phyloP scores from a whole-genome alignment of 768 basidiomycete genomes.

The Russula abietina region DNA sequence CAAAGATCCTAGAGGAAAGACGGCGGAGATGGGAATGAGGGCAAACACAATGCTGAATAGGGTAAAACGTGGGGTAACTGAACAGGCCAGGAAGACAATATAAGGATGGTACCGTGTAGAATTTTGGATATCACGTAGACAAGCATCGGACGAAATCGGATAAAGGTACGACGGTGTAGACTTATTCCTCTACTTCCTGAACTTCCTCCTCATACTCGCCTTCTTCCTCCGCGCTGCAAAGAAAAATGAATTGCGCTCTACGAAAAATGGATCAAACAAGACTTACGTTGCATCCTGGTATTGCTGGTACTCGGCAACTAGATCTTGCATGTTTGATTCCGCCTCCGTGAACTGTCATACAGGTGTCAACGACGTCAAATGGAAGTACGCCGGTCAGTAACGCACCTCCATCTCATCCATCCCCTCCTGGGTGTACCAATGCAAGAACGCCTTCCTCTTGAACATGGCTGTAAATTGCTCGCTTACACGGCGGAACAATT shows the following conservation, averaged over 20 bases:
- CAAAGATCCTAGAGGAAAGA: slow-evolving; percentile 14
- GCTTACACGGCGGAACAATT: slow-evolving; percentile 97
- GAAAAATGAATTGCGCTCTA: slow-evolving; percentile 14
- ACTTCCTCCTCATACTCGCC: slow-evolving; percentile 84
- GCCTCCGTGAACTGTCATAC: slow-evolving; percentile 81
- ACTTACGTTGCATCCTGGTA: slow-evolving; percentile 90
- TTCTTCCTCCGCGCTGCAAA: slow-evolving; percentile 71
- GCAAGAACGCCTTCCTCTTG: slow-evolving; percentile 96
- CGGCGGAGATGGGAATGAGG: slow-evolving; percentile 13
- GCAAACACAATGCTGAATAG: slow-evolving; percentile 23
- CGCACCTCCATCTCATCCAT: slow-evolving; percentile 95
- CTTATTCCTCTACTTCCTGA: slow-evolving; percentile 45
- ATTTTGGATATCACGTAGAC: slow-evolving; percentile 26
- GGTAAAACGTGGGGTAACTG: slow-evolving; percentile 24
- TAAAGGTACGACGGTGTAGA: background rate
- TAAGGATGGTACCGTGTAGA: slow-evolving; percentile 24
- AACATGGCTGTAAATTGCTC: slow-evolving; percentile 99
- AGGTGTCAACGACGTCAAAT: background rate
- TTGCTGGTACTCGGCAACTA: slow-evolving; percentile 96
- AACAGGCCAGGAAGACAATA: slow-evolving; percentile 20
- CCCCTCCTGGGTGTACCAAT: slow-evolving; percentile 99
- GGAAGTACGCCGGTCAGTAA: background rate
- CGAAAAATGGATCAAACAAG: slow-evolving; percentile 25
- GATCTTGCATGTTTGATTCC: slow-evolving; percentile 98
- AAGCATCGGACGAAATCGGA: slow-evolving; percentile 16